Evolutionary conservation across 805 yeast genomes (phyloP), one percentile per base, ranked within the genome.

Genomic region (Danielia reshetovae): DNA sequence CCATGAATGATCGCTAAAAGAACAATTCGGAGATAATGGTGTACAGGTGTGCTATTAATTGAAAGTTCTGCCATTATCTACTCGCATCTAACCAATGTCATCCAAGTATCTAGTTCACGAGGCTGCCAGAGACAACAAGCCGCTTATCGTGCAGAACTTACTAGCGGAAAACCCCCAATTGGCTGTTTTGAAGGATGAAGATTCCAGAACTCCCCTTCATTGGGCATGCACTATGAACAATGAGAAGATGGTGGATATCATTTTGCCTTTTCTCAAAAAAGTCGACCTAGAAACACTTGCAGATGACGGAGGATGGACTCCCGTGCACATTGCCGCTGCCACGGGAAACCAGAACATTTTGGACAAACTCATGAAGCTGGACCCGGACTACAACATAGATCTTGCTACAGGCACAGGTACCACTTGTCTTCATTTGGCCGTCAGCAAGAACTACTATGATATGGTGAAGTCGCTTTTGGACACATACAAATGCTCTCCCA

Each of bases 261-360:
- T 65, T 41, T 55, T 35, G 34, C 38, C 53, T 18, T 32, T 34
- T 18, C 27, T 35, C 18, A 38, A 65, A 22, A 59, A 74, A 16
- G 9, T 7, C 9, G 90, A 86, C 43, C 55, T 87, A 9, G 93
- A 87, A 52, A 84, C 81, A 3, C 55, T 69, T 48, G 53, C 46
- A 0, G 97, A 89, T 55, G 80, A 73, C 13, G 69, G 89, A 8
- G 95, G 95, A 0, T 89, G 96, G 96, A 81, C 90, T 0, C 87
- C 94, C 1, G 50, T 86, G 22, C 97, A 89, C 57, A 79, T 90
- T 34, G 87, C 93, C 0, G 72, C 84, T 0, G 75, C 96, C 0
- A 67, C 81, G 2, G 96, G 96, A 0, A 74, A 77, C 48, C 46
- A 66, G 15, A 68, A 65, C 5, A 70, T 81, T 7, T 47, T 86